These are phyloP conservation scores for Skeletonema potamos DNA, from an alignment of 108 stramenopile genomes.

Conservation along the genomic window DNA sequence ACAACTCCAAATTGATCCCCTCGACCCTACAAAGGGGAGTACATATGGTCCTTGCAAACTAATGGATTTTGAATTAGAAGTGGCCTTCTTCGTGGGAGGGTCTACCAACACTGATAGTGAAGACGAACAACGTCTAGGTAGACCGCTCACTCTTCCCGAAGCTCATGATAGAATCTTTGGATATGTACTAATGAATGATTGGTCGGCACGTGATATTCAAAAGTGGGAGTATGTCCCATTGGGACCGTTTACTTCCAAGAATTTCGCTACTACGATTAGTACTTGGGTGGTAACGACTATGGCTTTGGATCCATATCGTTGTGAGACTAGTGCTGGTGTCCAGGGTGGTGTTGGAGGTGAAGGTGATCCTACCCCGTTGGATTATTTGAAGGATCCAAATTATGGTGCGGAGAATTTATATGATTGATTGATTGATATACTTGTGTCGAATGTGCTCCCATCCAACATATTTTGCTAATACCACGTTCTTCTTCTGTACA, in stretches of 20 bases:
- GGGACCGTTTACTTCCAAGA: conserved; percentile 94
- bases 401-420: conserved; percentile 37
- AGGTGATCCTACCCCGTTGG: conserved; percentile 67
- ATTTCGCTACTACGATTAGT: conserved; percentile 87
- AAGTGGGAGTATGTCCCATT: conserved; percentile 95
- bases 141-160: conserved; percentile 63
- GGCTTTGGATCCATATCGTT: conserved; percentile 72
- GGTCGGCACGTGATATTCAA: conserved; percentile 88
- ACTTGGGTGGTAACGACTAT: conserved; percentile 90
- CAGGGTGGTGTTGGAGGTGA: conserved; percentile 18
- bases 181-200: conserved; percentile 92
- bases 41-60: conserved; percentile 72
- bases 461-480: conserved; percentile 41
- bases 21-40: conserved; percentile 74
- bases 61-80: conserved; percentile 93
- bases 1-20: conserved; percentile 78
- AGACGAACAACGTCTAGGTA: conserved; percentile 29
- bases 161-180: conserved; percentile 91
- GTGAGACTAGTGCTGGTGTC: conserved; percentile 53
- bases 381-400: conserved; percentile 73
- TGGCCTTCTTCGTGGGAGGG: conserved; percentile 91
- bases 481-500: conserved; percentile 12
- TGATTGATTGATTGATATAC: conserved; percentile 2
- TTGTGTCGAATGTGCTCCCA: too few species aligned
- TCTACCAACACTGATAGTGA: conserved; percentile 26